These are phyloP conservation scores for Lentinula lateritia DNA, from an alignment of 768 basidiomycete species.

Conservation along the genomic window DNA sequence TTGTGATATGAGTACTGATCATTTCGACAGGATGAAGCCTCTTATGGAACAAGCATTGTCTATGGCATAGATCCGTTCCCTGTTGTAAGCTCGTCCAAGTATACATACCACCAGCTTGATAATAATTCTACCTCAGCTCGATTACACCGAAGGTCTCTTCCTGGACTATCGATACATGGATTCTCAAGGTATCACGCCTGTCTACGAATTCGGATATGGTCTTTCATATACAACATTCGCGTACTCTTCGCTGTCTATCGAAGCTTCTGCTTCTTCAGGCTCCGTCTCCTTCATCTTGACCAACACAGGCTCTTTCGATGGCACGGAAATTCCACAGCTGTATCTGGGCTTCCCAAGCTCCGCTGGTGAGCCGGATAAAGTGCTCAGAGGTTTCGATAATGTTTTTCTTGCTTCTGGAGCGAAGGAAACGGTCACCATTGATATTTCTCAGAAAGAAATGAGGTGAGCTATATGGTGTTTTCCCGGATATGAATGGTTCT, in stretches of 20 bases:
- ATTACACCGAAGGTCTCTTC: slow-evolving; percentile 60
- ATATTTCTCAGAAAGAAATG: slow-evolving; percentile 34
- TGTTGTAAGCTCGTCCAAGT: slow-evolving; percentile 1
- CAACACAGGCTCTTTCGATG: slow-evolving; percentile 44
- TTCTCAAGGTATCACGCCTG: slow-evolving; percentile 41
- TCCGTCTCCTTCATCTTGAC: slow-evolving; percentile 36
- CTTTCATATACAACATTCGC: slow-evolving; percentile 69
- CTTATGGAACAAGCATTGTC: slow-evolving; percentile 39
- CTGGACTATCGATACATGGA: slow-evolving; percentile 70
- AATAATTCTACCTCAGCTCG: slow-evolving; percentile 31
- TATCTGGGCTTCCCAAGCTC: slow-evolving; percentile 44
- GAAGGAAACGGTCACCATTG: slow-evolving; percentile 29
- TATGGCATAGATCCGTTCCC: slow-evolving; percentile 30
- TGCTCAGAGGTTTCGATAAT: slow-evolving; percentile 49
- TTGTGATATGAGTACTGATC: background rate
- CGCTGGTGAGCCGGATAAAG: slow-evolving; percentile 43
- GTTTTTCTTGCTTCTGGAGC: slow-evolving; percentile 32
- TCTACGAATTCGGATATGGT: slow-evolving; percentile 69
- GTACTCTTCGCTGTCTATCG: slow-evolving; percentile 47
- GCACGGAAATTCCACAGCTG: slow-evolving; percentile 49
- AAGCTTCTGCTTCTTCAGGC: slow-evolving; percentile 25
- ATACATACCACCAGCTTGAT: background rate
- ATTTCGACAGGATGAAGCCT: slow-evolving; percentile 25
- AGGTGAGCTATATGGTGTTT: slow-evolving; percentile 28
- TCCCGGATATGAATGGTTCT: background rate